These are phyloP conservation scores for Endoconidiophora polonica DNA, from an alignment of 2,329 filamentous ascomycete genomes.

Conservation along the genomic window DNA sequence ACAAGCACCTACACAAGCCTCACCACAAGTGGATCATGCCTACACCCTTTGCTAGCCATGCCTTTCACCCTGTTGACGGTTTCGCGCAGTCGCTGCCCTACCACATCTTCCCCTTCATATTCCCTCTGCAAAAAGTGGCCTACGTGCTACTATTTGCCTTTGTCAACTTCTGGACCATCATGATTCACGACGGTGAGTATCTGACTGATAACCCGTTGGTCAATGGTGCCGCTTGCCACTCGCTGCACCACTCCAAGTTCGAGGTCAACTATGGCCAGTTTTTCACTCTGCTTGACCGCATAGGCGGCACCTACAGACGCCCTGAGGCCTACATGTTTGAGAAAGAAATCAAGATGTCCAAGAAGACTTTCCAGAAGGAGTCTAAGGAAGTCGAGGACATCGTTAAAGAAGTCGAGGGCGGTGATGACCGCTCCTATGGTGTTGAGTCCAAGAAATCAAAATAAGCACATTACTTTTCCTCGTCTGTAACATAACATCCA, in stretches of 20 bases:
- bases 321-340: constrained; percentile 75
- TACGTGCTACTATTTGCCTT: constrained; percentile 77
- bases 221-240: constrained; percentile 88
- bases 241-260: constrained; percentile 46
- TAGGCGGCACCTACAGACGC: constrained; percentile 73
- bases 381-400: constrained; percentile 58
- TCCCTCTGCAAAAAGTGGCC: constrained; percentile 80
- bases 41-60: constrained; percentile 78
- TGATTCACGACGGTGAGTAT: constrained; percentile 94
- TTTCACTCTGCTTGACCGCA: constrained; percentile 77
- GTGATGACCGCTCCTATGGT: constrained; percentile 34
- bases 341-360: constrained; percentile 70
- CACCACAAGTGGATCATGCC: constrained; percentile 99
- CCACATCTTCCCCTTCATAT: constrained; percentile 82
- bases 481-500: neutral
- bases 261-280: constrained; percentile 78
- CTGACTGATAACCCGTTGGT: constrained; percentile 77
- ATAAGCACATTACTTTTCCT: constrained; percentile 14
- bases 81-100: constrained; percentile 81
- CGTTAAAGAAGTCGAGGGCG: constrained; percentile 51
- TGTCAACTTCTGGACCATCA: constrained; percentile 92
- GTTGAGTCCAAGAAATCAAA: constrained; percentile 30
- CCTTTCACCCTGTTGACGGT: constrained; percentile 88
- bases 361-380: constrained; percentile 66
- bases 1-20: constrained; percentile 86